Base-by-base conservation (phyloP, 2,329 filamentous ascomycete species). In the Neopestalotiopsis sp. region DNA sequence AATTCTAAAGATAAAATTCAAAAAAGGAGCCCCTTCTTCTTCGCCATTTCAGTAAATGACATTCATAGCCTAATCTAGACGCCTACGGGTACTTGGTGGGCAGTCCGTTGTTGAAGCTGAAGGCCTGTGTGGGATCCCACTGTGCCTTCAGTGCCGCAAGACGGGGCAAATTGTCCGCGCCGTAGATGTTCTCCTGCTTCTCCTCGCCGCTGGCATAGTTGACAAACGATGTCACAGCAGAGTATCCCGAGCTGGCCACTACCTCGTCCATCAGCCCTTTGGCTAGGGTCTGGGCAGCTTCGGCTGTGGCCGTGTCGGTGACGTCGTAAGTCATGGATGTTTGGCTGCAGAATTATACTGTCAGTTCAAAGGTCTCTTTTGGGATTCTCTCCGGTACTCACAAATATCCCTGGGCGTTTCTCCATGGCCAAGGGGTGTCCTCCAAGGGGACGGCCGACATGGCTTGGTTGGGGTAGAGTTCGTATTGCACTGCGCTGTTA, bases 101-200 rank as follows among this genome's bases (percentile, higher is more conserved):
- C 28, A 62, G 17, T 20, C n/a, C 32, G 24, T 28, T 62, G 34
- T 62, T 62, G 59, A 62, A 62, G 14, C 59, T 30, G 59, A 62
- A 62, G 13, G 14, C n/a, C 32, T 62, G 24, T 6, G 32, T 62
- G 4, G 59, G 59, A 17, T 62, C 59, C 59, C 59, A 62, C 32
- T 30, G 20, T 32, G 32, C 34, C 59, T 62, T 62, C 30, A 62
- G 24, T 32, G 10, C 20, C 17, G 59, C 59, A 5, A 62, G 32
- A 20, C 59, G 59, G 17, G 59, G 59, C 34, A 62, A 6, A 3
- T 62, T 62, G n/a, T 62, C 32, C 14, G 10, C 20, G 10, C 59
- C 34, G 14, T 62, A 62, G 24, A 30, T 30, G 9, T 32, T 12
- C 59, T 62, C 59, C 30, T 34, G 32, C 17, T 10, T 32, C 30